Base-by-base conservation (phyloP, 768 basidiomycete genomes). In the Suillus tomentosus region DNA sequence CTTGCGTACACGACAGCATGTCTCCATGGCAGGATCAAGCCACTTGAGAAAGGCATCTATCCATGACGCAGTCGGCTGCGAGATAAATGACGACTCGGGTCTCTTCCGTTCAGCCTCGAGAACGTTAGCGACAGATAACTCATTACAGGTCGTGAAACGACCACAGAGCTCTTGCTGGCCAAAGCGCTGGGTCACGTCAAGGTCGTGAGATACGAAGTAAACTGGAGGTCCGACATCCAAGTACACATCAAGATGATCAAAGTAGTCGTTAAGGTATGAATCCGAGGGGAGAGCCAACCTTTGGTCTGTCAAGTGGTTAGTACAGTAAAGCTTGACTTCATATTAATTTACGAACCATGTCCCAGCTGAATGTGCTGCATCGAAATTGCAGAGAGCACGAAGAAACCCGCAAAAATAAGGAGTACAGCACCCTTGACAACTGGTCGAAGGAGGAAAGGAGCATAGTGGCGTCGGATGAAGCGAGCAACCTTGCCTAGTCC, bases 151-250 rank as follows among this genome's bases (percentile, higher is more conserved):
- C 0, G 96, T 95, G 79, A 99, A 99, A 22, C 96, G 85, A 19
- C 93, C 95, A 72, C 97, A 99, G 5, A 98, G 80, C 7, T 85
- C 80, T 74, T 91, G 92, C 73, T 98, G 95, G 7, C 87, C 90
- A 2, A 74, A 64, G 39, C 92, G 85, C 37, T 81, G 76, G 0
- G 88, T 87, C 15, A 90, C 87, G 70, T 97, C 84, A 51, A 90
- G 71, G 65, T 86, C 83, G 24, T 85, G 84, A 7, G 89, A 83
- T 55, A 99, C 92, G 72, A 99, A 99, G 79, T 97, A 99, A n/a
- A 99, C 94, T 0, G 97, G 97, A 9, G 97, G 96, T 22, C 97
- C 97, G 63, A 99, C 82, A 67, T 98, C 92, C 51, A 98, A 81
- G 74, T 95, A 97, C 1, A 81, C 79, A 71, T 99, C 95, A 47